Evolutionary conservation across 2,329 filamentous ascomycete genomes (phyloP).

Genomic region (Alternaria ventricosa): DNA sequence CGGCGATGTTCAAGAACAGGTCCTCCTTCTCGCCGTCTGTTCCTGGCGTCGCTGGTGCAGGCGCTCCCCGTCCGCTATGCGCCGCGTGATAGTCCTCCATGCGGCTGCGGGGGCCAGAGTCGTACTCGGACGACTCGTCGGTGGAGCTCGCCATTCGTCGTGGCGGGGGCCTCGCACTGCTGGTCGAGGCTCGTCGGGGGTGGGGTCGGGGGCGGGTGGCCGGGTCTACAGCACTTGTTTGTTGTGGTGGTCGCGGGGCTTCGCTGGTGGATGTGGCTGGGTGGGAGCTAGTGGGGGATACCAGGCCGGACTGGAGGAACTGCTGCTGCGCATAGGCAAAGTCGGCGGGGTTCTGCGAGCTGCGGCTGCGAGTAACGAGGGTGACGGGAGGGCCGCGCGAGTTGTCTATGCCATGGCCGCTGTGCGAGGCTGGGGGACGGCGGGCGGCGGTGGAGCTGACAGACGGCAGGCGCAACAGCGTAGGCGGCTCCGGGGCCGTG

Average conservation of each 20-base stretch:
- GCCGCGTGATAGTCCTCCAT: slow-evolving; percentile 23
- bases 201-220: background rate
- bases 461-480: slow-evolving; percentile 43
- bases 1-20: slow-evolving; percentile 52
- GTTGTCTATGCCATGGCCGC: slow-evolving; percentile 59
- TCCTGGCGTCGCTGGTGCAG: slow-evolving; percentile 20
- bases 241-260: slow-evolving; percentile 20
- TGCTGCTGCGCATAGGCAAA: slow-evolving; percentile 39
- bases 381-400: slow-evolving; percentile 58
- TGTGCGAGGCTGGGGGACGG: slow-evolving; percentile 56
- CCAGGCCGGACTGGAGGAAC: slow-evolving; percentile 28
- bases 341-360: slow-evolving; percentile 36
- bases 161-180: slow-evolving; percentile 21
- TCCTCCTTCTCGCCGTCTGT: slow-evolving; percentile 46
- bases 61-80: slow-evolving; percentile 24
- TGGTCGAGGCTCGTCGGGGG: slow-evolving; percentile 28
- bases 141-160: slow-evolving; percentile 39
- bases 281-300: slow-evolving; percentile 31
- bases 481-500: slow-evolving; percentile 31
- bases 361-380: slow-evolving; percentile 50
- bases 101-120: slow-evolving; percentile 36
- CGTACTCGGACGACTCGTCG: slow-evolving; percentile 42
- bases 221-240: background rate
- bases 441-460: slow-evolving; percentile 35
- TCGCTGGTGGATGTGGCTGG: slow-evolving; percentile 9